Base-by-base conservation (phyloP, 2,329 filamentous ascomycete genomes). In the Verticillium isaacii region DNA sequence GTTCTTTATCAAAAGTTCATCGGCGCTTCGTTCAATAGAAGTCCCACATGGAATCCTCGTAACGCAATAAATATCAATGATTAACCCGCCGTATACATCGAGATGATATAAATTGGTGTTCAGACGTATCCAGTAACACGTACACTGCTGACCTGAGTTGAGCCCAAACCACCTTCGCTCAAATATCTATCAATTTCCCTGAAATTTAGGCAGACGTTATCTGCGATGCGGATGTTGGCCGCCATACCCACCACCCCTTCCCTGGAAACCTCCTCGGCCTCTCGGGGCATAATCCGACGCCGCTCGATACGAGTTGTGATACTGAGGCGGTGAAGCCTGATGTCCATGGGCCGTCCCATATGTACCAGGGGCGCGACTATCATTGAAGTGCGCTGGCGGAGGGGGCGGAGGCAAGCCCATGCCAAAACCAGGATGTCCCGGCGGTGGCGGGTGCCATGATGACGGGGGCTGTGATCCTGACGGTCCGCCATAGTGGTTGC, bases 321-420 rank as follows among this genome's bases (percentile, higher is more conserved):
- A 34, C 3, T 57, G 39, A 8, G 58, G 41, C 12, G 60, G 60
- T 41, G 60, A 60, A 6, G 56, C 62, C 32, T 64, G 54, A 9
- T 54, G 62, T 36, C 64, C 62, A 36, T 56, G 32, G 3, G 61
- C 36, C 45, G 57, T 54, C 6, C 58, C 57, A 34, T 65, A 62
- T 3, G 58, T 36, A 12, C 60, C 60, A 14, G 34, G 34, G 9
- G 61, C 56, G 36, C 58, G 62, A 4, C 62, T 62, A 9, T 66
- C 65, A n/a, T 66, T 64, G 14, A 60, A 60, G 41, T 71, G 66
- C n/a, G 71, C 72, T 7, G 73, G 72, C 3, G 79, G 78, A n/a
- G 80, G 79, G 25, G 80, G 80, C 3, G 80, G 81, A 14, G 78
- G 79, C 17, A 74, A 68, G 17, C 77, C 77, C 29, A 71, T 68